A percentile compares a stretch with the other conserved stretches of the same genome.
phyloP scores from a whole-genome alignment of 1,284 basidiomycete genomes.

The Ceraceosorus bombacis region DNA sequence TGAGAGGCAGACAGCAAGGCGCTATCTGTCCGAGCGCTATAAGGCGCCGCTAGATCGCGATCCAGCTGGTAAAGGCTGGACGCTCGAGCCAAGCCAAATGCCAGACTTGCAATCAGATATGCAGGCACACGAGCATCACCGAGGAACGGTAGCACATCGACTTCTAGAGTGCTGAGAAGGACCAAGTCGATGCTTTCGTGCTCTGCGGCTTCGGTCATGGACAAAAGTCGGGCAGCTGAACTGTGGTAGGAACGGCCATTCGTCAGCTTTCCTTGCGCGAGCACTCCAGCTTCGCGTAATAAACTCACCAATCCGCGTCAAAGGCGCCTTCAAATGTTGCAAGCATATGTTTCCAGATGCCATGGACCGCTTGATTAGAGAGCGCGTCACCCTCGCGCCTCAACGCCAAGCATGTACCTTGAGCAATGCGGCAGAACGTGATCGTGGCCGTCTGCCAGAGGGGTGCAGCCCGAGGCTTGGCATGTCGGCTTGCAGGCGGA shows the following conservation, averaged over 20 bases:
- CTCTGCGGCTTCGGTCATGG: conserved; percentile 53
- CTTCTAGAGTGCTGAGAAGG: conserved; percentile 55
- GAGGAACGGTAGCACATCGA: conserved; percentile 67
- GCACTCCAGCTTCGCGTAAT: not conserved
- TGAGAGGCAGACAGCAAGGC: conserved; percentile 16
- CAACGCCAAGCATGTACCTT: conserved; percentile 18
- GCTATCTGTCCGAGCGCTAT: conserved; percentile 34
- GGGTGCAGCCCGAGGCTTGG: conserved; percentile 11
- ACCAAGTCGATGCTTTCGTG: conserved; percentile 81
- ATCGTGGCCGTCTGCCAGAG: conserved; percentile 31
- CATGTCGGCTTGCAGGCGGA: conserved; percentile 55
- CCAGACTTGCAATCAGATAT: conserved; percentile 62
- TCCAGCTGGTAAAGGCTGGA: conserved; percentile 58
- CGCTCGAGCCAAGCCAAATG: conserved; percentile 66
- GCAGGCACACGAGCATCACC: conserved; percentile 66
- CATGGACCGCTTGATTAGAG: conserved; percentile 59
- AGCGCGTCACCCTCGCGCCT: conserved; percentile 50
- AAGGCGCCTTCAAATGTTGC: conserved; percentile 74
- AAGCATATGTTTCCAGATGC: conserved; percentile 76
- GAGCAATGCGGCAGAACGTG: conserved; percentile 21
- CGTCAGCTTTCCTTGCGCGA: not conserved
- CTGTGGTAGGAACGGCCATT: conserved; percentile 26
- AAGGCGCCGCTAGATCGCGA: not conserved
- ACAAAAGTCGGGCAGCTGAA: conserved; percentile 50
- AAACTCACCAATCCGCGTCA: conserved; percentile 67